phyloP scores from a whole-genome alignment of 78 protist species.

The Planoprotostelium fungivorum region DNA sequence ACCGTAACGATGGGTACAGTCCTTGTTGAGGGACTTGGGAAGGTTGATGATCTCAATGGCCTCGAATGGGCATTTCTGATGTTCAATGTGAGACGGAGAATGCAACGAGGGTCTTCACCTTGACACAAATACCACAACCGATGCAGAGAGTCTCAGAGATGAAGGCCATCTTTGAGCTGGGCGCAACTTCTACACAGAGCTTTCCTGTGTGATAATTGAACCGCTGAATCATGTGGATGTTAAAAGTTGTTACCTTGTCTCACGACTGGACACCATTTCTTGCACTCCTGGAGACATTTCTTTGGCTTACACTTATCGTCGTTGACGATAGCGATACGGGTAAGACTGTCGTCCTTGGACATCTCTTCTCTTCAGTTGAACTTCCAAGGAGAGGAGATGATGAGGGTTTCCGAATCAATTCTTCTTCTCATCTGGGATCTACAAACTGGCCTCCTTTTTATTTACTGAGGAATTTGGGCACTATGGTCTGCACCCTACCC shows the following conservation, averaged over 20 bases:
- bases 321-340: slow-evolving; percentile 97
- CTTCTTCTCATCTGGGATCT: too few species aligned
- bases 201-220: slow-evolving; percentile 83
- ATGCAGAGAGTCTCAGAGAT: slow-evolving; percentile 98
- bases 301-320: slow-evolving; percentile 97
- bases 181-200: slow-evolving; percentile 95
- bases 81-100: background rate
- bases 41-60: slow-evolving; percentile 98
- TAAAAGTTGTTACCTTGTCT: slow-evolving; percentile 65
- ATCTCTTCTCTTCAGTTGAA: too few species aligned
- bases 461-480: too few species aligned
- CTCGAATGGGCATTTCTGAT: slow-evolving; percentile 96
- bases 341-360: slow-evolving; percentile 68
- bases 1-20: slow-evolving; percentile 97
- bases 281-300: slow-evolving; percentile 96
- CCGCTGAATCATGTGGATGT: too few species aligned
- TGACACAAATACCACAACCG: slow-evolving; percentile 99
- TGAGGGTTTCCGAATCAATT: too few species aligned
- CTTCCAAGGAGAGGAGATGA: too few species aligned
- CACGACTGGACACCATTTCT: slow-evolving; percentile 96
- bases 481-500: too few species aligned
- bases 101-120: slow-evolving; percentile 10
- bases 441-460: too few species aligned
- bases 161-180: slow-evolving; percentile 73
- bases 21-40: slow-evolving; percentile 86